These are phyloP conservation scores for Verruconis gallopava DNA, from an alignment of 2,329 filamentous ascomycete species.

Conservation along the genomic window DNA sequence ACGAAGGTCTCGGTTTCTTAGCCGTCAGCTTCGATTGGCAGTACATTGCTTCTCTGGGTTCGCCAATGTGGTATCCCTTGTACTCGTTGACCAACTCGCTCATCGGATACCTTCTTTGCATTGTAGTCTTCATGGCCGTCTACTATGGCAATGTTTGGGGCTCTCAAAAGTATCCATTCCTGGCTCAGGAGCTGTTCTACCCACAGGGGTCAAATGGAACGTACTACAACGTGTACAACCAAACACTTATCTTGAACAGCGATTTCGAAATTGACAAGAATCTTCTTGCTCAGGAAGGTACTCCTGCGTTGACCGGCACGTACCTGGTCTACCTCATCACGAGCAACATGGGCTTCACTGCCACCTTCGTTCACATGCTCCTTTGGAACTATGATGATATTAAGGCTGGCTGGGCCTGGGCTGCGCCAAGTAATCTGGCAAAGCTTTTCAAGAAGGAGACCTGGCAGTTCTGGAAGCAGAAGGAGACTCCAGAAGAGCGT, in stretches of 20 bases:
- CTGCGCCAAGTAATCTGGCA: conserved; percentile 15
- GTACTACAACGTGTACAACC: conserved; percentile 10
- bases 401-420: conserved; percentile 23
- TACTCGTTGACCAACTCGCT: conserved; percentile 9
- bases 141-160: conserved; percentile 11
- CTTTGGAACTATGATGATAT: conserved; percentile 22
- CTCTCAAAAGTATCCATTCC: conserved; percentile 11
- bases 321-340: conserved; percentile 10
- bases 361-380: conserved; percentile 11
- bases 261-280: conserved; percentile 9
- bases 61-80: conserved; percentile 10
- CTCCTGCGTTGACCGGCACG: conserved; percentile 10
- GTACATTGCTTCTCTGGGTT: conserved; percentile 8
- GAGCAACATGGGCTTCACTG: conserved; percentile 11
- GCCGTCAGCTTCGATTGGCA: conserved; percentile 11
- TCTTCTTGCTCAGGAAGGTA: conserved; percentile 8
- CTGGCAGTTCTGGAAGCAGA: conserved; percentile 18
- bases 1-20: conserved; percentile 11
- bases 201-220: conserved; percentile 9
- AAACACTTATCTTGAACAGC: conserved; percentile 10
- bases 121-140: conserved; percentile 14
- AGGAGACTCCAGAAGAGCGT: conserved; percentile 15
- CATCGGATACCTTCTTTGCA: conserved; percentile 10
- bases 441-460: conserved; percentile 12
- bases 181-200: conserved; percentile 11